Evolutionary conservation across 1,139 yeast genomes (phyloP), one percentile per base, ranked within the genome.

Genomic region (Ogataea hybrid): DNA sequence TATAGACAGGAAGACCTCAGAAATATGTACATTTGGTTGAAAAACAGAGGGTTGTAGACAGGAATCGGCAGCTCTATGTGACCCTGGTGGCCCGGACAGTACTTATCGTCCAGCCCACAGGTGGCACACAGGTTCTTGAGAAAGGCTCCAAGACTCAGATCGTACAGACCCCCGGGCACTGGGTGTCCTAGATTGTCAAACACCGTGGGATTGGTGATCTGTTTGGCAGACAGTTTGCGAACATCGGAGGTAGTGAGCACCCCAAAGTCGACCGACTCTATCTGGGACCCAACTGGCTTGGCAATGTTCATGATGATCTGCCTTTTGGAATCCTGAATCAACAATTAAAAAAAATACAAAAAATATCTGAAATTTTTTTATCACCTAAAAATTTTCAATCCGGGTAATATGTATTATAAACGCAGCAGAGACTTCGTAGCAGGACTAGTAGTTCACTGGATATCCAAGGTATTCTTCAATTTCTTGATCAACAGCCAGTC

Each of bases 1-100:
- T 80, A 90, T 46, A 92, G 73, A 75, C 99, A 94, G 21, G 92
- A 69, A 32, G 92, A 76, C 63, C 97, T 75, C 59, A 94, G 72
- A 57, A 84, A 81, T 47, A 86, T 75, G 69, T 83, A 92, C 72
- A 94, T 72, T 65, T 92, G 97, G 60, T 81, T 79, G 78, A 94
- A 92, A 61, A 94, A 92, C 57, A 94, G 69, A 14, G 98, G 97
- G 62, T 89, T 92, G 70, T 89, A 94, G 35, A 88, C 95, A 5
- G 97, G 96, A 30, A 88, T 84, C 9, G 98, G 98, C 53, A 94
- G 75, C 63, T 92, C 97, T 47, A 94, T 89, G 65, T 94, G 98
- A 46, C 99, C 99, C 68, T 88, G 89, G 65, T 94, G 99, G 28
- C 99, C 99, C 3, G 97, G 97, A 69, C 99, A 94, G 58, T 79